These are phyloP conservation scores for Candolleomyces eurysporus DNA, from an alignment of 768 basidiomycete genomes.

Conservation along the genomic window DNA sequence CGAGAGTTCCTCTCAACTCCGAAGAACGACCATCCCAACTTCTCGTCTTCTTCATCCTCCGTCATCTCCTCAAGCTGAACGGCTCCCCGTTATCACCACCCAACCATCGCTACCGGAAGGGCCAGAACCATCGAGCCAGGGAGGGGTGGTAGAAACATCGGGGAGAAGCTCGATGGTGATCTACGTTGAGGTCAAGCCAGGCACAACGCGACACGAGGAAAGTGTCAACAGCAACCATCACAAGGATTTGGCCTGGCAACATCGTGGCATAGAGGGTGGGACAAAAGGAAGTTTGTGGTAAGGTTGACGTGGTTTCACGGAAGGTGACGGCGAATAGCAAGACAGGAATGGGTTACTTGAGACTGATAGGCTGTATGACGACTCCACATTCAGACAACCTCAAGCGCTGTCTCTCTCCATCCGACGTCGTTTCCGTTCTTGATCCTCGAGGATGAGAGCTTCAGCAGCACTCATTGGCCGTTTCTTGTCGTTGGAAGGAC, in stretches of 20 bases:
- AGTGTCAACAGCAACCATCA: too few species aligned
- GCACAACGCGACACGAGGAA: too few species aligned
- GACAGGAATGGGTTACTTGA: too few species aligned
- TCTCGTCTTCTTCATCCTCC: background rate
- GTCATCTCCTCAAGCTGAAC: background rate
- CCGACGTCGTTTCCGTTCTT: slow-evolving; percentile 80
- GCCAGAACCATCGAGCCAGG: background rate
- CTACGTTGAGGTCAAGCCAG: too few species aligned
- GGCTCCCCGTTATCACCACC: background rate
- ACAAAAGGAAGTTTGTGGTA: too few species aligned
- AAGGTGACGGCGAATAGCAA: too few species aligned
- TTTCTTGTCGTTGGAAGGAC: slow-evolving; percentile 53
- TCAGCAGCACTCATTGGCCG: slow-evolving; percentile 82
- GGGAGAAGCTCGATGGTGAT: background rate
- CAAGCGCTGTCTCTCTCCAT: slow-evolving; percentile 55
- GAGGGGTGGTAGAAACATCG: background rate
- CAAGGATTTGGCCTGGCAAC: too few species aligned
- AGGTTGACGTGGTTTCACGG: too few species aligned
- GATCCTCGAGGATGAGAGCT: slow-evolving; percentile 83
- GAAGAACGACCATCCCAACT: background rate
- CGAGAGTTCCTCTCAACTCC: background rate
- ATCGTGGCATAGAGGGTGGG: too few species aligned
- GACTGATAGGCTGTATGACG: background rate
- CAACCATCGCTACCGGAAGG: background rate
- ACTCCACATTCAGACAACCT: slow-evolving; percentile 14